Percentiles rank a stretch among this genome's conserved stretches.
Evolutionary conservation across 257 asterid genomes (phyloP).

Genomic region (Voacanga thouarsii): DNA sequence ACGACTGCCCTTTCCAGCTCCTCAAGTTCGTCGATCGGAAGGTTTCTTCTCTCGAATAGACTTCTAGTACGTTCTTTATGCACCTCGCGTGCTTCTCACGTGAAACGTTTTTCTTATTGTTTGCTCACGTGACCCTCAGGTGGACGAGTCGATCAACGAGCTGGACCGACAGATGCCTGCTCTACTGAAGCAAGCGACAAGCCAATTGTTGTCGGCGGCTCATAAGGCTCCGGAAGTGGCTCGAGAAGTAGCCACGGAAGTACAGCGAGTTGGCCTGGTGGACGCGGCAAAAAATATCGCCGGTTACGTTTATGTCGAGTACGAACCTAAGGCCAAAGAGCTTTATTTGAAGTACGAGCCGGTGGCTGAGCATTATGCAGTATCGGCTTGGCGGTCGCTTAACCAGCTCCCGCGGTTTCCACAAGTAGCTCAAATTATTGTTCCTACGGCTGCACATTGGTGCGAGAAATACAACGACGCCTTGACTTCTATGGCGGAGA

Average conservation of each 20-base stretch:
- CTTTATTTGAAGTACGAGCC: conserved; percentile 57
- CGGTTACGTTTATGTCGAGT: conserved; percentile 33
- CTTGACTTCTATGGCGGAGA: conserved; percentile 36
- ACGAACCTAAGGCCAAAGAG: conserved; percentile 47
- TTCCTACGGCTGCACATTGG: conserved; percentile 78
- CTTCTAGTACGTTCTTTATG: no score
- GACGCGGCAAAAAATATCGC: conserved; percentile 36
- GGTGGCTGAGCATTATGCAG: conserved; percentile 51
- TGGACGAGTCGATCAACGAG: conserved; percentile 44
- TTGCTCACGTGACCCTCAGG: conserved; percentile 36
- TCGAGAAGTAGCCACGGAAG: conserved; percentile 51
- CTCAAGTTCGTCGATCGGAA: conserved; percentile 69
- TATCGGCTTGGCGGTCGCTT: conserved; percentile 59
- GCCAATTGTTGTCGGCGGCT: conserved; percentile 39
- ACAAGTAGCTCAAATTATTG: conserved; percentile 58
- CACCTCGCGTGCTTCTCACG: neutral
- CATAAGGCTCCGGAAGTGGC: conserved; percentile 49
- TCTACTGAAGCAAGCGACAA: conserved; percentile 35
- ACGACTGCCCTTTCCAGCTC: conserved; percentile 47
- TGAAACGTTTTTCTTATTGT: neutral
- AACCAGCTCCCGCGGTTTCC: conserved; percentile 61
- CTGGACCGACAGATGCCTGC: conserved; percentile 53
- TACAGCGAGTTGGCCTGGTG: conserved; percentile 50
- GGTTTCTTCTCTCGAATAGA: conserved; percentile 28
- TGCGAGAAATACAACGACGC: conserved; percentile 67